Conservation (phyloP, 805 yeast species). For the Barnettozyma botsteinii region DNA sequence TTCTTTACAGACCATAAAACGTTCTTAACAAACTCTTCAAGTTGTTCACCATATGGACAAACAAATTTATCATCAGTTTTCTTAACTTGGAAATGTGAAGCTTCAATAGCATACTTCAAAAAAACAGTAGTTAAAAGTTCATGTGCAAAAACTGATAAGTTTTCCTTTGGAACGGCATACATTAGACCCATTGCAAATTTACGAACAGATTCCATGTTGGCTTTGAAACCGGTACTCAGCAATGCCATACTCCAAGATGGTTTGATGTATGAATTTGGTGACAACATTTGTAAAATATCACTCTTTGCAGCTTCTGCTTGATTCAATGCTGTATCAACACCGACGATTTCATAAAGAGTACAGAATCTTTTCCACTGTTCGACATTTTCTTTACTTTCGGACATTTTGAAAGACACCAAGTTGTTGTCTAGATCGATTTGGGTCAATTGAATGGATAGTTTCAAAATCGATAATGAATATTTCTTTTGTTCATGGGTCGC, state of each 20-base stretch:
- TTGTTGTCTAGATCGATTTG: constrained; percentile 28
- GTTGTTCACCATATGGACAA: constrained; percentile 55
- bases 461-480: constrained; percentile 58
- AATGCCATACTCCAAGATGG: constrained; percentile 69
- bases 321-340: constrained; percentile 79
- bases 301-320: constrained; percentile 73
- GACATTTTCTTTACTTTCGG: constrained; percentile 26
- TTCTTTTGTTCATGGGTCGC: constrained; percentile 63
- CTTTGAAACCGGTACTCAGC: constrained; percentile 69
- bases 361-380: constrained; percentile 66
- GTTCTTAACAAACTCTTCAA: constrained; percentile 40
- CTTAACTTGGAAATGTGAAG: constrained; percentile 51
- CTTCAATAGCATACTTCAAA: constrained; percentile 57
- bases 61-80: constrained; percentile 25
- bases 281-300: constrained; percentile 53
- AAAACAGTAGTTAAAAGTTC: constrained; percentile 38
- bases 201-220: constrained; percentile 73
- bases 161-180: constrained; percentile 42
- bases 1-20: constrained; percentile 28
- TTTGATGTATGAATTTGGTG: constrained; percentile 46
- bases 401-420: constrained; percentile 11
- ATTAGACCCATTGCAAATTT: constrained; percentile 53
- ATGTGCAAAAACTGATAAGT: constrained; percentile 42
- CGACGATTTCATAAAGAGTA: constrained; percentile 74
- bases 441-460: constrained; percentile 49